Conservation (phyloP, 805 yeast genomes). For the Candida peoriensis region DNA sequence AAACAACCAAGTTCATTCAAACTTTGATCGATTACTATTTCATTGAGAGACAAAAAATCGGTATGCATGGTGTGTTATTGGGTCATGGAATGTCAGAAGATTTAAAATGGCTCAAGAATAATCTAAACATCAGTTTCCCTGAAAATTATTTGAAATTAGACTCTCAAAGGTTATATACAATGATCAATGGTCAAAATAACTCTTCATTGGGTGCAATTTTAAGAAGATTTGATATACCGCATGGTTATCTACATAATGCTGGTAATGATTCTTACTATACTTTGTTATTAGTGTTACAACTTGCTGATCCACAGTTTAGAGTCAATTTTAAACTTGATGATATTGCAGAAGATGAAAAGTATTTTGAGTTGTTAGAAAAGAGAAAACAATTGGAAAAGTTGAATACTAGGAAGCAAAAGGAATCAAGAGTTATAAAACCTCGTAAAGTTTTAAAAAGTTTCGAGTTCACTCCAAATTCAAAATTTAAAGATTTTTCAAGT, state of each 20-base stretch:
- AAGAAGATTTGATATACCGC: conserved; percentile 45
- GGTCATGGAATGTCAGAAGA: conserved; percentile 61
- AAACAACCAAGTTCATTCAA: conserved; percentile 37
- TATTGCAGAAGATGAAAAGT: conserved; percentile 3
- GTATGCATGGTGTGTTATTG: conserved; percentile 37
- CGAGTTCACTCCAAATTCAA: no score
- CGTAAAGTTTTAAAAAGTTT: no score
- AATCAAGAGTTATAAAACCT: not conserved
- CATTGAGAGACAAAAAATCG: conserved; percentile 22
- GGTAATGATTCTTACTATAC: conserved; percentile 70
- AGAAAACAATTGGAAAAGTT: no score
- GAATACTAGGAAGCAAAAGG: not conserved
- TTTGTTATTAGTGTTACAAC: conserved; percentile 40
- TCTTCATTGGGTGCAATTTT: conserved; percentile 44
- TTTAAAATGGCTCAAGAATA: conserved; percentile 39
- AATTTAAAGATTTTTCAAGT: no score
- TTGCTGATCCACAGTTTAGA: conserved; percentile 44
- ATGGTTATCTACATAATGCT: conserved; percentile 61
- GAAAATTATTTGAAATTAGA: conserved; percentile 32
- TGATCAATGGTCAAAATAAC: conserved; percentile 32
- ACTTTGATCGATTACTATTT: conserved; percentile 40
- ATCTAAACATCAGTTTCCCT: conserved; percentile 44
- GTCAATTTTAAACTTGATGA: conserved; percentile 8
- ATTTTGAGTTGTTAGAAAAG: not conserved
- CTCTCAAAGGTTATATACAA: conserved; percentile 40